Conservation (phyloP, 2,329 filamentous ascomycete genomes). For the Dactylellina haptotyla region DNA sequence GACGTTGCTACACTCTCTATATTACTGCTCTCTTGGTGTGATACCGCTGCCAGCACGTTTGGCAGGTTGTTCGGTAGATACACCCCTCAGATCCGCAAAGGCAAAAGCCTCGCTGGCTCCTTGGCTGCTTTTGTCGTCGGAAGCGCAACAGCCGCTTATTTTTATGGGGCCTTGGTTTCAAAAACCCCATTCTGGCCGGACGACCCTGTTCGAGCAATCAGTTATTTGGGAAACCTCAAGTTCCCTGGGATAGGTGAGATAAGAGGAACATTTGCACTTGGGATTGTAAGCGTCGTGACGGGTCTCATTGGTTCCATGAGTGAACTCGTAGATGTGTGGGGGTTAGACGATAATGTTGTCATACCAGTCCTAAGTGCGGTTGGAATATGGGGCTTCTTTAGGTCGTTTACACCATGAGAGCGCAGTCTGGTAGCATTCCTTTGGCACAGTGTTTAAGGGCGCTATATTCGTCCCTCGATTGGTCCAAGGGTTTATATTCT, state of each 20-base stretch:
- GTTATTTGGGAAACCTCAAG: conserved; percentile 81
- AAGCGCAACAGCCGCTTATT: conserved; percentile 81
- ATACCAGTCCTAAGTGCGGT: conserved; percentile 91
- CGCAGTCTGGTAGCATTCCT: conserved; percentile 60
- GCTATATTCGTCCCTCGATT: no score
- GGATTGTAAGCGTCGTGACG: conserved; percentile 83
- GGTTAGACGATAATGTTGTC: conserved; percentile 96
- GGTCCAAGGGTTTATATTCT: no score
- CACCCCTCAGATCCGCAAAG: conserved; percentile 82
- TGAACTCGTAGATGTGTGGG: conserved; percentile 89
- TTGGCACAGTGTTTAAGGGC: background rate
- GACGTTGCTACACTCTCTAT: conserved; percentile 91
- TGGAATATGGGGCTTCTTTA: conserved; percentile 91
- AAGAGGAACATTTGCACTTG: conserved; percentile 76
- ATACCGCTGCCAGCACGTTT: conserved; percentile 95
- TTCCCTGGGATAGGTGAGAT: conserved; percentile 73
- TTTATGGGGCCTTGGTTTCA: conserved; percentile 88
- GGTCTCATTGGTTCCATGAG: conserved; percentile 89
- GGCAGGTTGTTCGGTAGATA: conserved; percentile 89
- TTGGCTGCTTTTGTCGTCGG: conserved; percentile 84
- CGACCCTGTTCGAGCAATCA: conserved; percentile 76
- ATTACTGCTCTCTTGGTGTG: conserved; percentile 94
- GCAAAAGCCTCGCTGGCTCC: conserved; percentile 92
- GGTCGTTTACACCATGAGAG: conserved; percentile 71
- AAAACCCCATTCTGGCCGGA: conserved; percentile 73